These are phyloP conservation scores for Mycosphaerella sp. DNA, from an alignment of 2,329 filamentous ascomycete genomes.

Conservation along the genomic window DNA sequence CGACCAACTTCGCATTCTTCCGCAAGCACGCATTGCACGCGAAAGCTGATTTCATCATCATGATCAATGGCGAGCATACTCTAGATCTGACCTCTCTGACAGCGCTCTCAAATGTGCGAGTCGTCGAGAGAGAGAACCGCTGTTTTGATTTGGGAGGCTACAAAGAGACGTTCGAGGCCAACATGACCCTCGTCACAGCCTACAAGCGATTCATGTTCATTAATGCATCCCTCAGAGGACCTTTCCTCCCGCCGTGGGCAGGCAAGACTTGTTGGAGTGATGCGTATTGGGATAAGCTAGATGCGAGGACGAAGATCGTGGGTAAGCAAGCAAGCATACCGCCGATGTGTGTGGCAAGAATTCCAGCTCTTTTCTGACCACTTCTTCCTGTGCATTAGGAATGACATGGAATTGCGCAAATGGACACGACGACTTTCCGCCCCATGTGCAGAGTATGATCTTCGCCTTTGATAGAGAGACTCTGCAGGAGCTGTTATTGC, in stretches of 20 bases:
- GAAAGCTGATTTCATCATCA: conserved; percentile 21
- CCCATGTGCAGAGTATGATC: conserved; percentile 21
- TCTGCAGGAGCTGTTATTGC: conserved; percentile 7
- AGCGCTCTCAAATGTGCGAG: conserved; percentile 13
- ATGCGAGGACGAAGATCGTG: conserved; percentile 8
- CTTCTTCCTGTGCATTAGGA: background rate
- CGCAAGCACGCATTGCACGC: conserved; percentile 14
- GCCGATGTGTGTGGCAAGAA: too few relatives aligned
- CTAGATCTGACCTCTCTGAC: background rate
- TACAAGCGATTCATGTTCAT: conserved; percentile 19
- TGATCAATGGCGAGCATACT: conserved; percentile 18
- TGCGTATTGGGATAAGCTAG: conserved; percentile 17
- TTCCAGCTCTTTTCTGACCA: background rate
- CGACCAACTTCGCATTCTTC: conserved; percentile 18
- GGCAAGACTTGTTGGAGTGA: conserved; percentile 18
- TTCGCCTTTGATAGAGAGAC: conserved; percentile 4
- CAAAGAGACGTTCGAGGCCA: conserved; percentile 9
- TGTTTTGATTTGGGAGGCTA: conserved; percentile 19
- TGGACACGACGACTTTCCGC: background rate
- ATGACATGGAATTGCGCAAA: conserved; percentile 21
- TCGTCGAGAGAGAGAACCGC: conserved; percentile 14
- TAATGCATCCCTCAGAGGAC: conserved; percentile 16
- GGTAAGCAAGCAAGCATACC: too few relatives aligned
- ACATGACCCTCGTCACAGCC: background rate
- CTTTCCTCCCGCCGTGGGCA: conserved; percentile 16